Conservation (phyloP, 2,329 filamentous ascomycete genomes). For the Knufia petricola region DNA sequence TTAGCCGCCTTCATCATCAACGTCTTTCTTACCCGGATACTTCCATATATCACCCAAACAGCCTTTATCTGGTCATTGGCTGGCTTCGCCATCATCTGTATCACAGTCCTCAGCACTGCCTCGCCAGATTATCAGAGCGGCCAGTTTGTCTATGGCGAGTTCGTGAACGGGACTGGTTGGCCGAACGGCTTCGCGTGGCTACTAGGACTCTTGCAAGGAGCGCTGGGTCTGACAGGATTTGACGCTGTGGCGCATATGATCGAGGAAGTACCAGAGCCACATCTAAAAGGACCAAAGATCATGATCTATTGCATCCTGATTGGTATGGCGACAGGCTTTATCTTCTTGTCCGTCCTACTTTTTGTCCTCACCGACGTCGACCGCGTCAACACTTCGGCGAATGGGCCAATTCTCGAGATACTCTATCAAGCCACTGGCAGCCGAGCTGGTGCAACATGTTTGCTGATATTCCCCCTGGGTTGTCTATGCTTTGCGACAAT, state of each 20-base stretch:
- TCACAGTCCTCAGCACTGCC: conserved; percentile 57
- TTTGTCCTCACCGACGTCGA: conserved; percentile 54
- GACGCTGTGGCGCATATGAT: conserved; percentile 44
- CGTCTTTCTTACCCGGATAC: conserved; percentile 50
- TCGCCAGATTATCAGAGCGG: conserved; percentile 56
- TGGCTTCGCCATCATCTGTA: conserved; percentile 61
- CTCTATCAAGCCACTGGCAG: conserved; percentile 53
- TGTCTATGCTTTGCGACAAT: conserved; percentile 46
- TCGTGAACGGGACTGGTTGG: conserved; percentile 61
- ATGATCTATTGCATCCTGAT: conserved; percentile 58
- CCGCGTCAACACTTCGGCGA: conserved; percentile 44
- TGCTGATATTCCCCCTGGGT: conserved; percentile 44
- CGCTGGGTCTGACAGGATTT: conserved; percentile 31
- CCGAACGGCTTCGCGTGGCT: conserved; percentile 52
- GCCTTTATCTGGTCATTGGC: conserved; percentile 62
- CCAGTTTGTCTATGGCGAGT: conserved; percentile 45
- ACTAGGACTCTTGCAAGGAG: conserved; percentile 40
- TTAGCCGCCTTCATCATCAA: conserved; percentile 55
- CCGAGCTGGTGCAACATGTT: conserved; percentile 52
- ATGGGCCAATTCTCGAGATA: conserved; percentile 53
- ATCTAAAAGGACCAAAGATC: conserved; percentile 52
- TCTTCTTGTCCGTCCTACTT: conserved; percentile 54
- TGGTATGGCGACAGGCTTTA: conserved; percentile 51
- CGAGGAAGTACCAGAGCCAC: conserved; percentile 37
- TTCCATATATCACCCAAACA: conserved; percentile 57